A percentile compares a stretch with the other conserved stretches of the same genome.
Evolutionary conservation across 139 green algal genomes (phyloP).

Genomic region (Volvox reticuliferus): DNA sequence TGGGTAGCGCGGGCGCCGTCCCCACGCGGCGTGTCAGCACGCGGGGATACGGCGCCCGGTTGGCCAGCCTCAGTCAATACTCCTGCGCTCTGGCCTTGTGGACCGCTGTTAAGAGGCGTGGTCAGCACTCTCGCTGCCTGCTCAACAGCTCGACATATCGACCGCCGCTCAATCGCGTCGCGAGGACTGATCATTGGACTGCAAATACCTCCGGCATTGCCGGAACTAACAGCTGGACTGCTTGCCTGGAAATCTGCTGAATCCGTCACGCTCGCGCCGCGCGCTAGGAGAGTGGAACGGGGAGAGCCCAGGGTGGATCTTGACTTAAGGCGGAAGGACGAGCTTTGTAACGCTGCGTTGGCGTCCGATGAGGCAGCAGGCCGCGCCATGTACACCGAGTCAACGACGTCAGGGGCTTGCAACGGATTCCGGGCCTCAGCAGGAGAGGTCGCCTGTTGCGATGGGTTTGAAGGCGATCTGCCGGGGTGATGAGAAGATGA

Average conservation of each 20-base stretch:
- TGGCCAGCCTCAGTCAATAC: too few relatives aligned
- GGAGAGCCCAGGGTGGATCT: neutral
- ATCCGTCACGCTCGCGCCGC: neutral
- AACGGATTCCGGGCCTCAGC: too few relatives aligned
- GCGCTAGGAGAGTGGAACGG: neutral
- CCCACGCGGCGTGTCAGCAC: too few relatives aligned
- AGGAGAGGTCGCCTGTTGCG: too few relatives aligned
- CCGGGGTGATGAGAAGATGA: too few relatives aligned
- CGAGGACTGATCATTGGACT: slow-evolving; percentile 32
- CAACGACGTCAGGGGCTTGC: too few relatives aligned
- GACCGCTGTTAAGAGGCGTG: neutral
- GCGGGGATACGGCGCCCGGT: too few relatives aligned
- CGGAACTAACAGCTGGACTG: neutral
- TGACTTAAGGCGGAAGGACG: neutral
- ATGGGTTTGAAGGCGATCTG: too few relatives aligned
- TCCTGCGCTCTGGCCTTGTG: neutral
- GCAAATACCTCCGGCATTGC: neutral
- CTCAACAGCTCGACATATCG: neutral
- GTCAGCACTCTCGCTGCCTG: neutral
- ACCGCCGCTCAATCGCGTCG: neutral
- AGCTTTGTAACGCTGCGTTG: neutral
- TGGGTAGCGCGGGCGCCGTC: too few relatives aligned
- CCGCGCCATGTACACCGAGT: neutral
- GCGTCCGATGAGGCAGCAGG: neutral
- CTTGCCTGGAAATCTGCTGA: too few relatives aligned